A percentile compares a stretch with the other conserved stretches of the same genome.
These are phyloP conservation scores for Grifola frondosa DNA, from an alignment of 1,284 basidiomycete species.

Conservation along the genomic window DNA sequence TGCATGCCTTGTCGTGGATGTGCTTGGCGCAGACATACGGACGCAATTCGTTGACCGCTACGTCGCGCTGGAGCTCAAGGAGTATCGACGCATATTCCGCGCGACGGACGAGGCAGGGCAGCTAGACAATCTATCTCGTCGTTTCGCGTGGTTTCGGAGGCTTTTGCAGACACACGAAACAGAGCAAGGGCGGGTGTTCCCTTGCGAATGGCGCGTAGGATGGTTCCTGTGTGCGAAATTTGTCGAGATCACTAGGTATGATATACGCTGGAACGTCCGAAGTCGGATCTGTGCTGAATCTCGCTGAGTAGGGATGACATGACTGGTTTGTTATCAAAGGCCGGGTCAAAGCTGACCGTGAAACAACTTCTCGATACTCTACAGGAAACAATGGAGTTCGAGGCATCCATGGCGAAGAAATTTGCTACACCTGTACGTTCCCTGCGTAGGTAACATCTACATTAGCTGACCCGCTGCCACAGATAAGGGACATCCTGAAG, in stretches of 20 bases:
- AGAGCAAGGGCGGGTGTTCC: slow-evolving; percentile 83
- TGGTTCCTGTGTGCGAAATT: slow-evolving; percentile 83
- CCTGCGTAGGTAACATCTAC: neutral
- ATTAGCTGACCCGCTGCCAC: neutral
- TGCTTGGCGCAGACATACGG: slow-evolving; percentile 82
- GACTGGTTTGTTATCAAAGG: slow-evolving; percentile 63
- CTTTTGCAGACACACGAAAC: slow-evolving; percentile 87
- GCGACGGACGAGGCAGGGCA: slow-evolving; percentile 92
- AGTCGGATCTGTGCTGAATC: no score
- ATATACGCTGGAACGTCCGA: neutral
- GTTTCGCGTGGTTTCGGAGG: slow-evolving; percentile 97
- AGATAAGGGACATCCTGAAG: slow-evolving; percentile 60
- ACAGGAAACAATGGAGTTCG: slow-evolving; percentile 85
- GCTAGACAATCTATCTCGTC: slow-evolving; percentile 90
- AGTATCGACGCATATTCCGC: slow-evolving; percentile 96
- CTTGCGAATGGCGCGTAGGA: slow-evolving; percentile 79
- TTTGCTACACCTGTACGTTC: slow-evolving; percentile 72
- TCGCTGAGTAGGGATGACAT: slow-evolving; percentile 61
- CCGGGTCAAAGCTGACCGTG: slow-evolving; percentile 72
- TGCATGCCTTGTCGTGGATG: slow-evolving; percentile 83
- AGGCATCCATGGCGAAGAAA: slow-evolving; percentile 74
- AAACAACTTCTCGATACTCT: slow-evolving; percentile 81
- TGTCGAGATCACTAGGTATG: slow-evolving; percentile 80
- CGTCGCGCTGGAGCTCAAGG: slow-evolving; percentile 87
- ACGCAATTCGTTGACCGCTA: slow-evolving; percentile 86